phyloP scores from a whole-genome alignment of 2,329 filamentous ascomycete genomes.

The Xylariales sp. region DNA sequence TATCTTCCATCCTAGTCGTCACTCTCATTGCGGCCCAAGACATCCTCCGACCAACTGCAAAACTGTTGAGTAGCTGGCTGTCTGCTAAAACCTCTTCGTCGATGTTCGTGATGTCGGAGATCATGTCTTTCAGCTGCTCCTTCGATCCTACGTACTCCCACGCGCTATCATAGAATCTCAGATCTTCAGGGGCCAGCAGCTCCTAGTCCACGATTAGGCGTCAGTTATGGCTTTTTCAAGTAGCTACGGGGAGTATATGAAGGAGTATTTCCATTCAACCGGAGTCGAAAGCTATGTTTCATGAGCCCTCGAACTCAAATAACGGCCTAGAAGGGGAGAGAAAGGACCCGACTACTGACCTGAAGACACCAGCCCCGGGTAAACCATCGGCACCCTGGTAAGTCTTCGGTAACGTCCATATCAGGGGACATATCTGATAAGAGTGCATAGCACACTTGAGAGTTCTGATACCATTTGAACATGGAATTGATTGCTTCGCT shows the following conservation, averaged over 20 bases:
- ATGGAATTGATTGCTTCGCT: background rate
- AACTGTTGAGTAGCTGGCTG: background rate
- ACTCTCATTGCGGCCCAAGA: background rate
- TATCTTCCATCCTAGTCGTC: background rate
- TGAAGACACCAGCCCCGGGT: background rate
- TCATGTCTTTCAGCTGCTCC: background rate
- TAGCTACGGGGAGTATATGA: too few species aligned
- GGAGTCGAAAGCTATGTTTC: too few species aligned
- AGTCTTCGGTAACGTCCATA: background rate
- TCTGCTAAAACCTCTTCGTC: background rate
- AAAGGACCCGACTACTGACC: too few species aligned
- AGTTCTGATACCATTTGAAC: background rate
- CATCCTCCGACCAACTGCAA: background rate
- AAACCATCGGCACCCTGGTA: background rate
- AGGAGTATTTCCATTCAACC: too few species aligned
- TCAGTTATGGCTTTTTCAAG: too few species aligned
- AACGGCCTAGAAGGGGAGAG: too few species aligned
- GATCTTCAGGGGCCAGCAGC: background rate
- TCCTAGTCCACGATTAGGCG: too few species aligned
- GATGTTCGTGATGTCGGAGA: background rate
- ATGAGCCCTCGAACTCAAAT: too few species aligned
- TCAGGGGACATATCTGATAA: background rate
- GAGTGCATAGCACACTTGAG: background rate
- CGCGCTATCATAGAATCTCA: background rate
- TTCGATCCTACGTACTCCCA: background rate